These are phyloP conservation scores for Populus davidiana DNA, from an alignment of 345 rosid genomes.

Conservation along the genomic window DNA sequence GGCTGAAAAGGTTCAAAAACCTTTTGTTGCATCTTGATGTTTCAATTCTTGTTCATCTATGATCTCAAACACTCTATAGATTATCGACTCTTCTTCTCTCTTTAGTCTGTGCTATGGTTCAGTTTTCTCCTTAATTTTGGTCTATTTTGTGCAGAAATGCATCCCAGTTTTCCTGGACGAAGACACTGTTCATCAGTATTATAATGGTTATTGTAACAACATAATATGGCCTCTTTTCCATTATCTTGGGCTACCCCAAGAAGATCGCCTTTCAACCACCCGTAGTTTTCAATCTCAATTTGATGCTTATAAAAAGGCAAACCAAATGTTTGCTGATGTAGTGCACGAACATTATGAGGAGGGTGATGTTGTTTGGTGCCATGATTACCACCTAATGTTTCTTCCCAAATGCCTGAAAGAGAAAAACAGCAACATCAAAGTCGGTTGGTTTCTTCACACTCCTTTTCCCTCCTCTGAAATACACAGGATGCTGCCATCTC, in stretches of 20 bases:
- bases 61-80: neutral
- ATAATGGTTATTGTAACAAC: conserved; percentile 63
- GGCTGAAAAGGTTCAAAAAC: conserved; percentile 47
- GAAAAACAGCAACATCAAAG: conserved; percentile 45
- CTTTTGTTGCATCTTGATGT: conserved; percentile 8
- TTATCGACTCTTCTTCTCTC: neutral
- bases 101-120: neutral
- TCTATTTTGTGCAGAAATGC: conserved; percentile 45
- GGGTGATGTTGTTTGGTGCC: conserved; percentile 67
- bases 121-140: conserved; percentile 7
- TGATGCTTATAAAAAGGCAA: conserved; percentile 59
- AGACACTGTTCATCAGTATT: conserved; percentile 50
- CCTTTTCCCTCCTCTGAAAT: conserved; percentile 62
- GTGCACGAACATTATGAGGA: conserved; percentile 45
- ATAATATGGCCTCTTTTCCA: conserved; percentile 62
- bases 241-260: conserved; percentile 61
- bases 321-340: conserved; percentile 60
- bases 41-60: neutral
- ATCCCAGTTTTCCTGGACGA: conserved; percentile 61
- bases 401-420: conserved; percentile 52
- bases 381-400: conserved; percentile 58
- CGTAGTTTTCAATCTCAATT: conserved; percentile 59
- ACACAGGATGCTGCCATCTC: conserved; percentile 55
- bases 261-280: conserved; percentile 58
- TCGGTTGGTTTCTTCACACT: conserved; percentile 61